Conservation (phyloP, 805 yeast genomes). For the Starmerella floricola region DNA sequence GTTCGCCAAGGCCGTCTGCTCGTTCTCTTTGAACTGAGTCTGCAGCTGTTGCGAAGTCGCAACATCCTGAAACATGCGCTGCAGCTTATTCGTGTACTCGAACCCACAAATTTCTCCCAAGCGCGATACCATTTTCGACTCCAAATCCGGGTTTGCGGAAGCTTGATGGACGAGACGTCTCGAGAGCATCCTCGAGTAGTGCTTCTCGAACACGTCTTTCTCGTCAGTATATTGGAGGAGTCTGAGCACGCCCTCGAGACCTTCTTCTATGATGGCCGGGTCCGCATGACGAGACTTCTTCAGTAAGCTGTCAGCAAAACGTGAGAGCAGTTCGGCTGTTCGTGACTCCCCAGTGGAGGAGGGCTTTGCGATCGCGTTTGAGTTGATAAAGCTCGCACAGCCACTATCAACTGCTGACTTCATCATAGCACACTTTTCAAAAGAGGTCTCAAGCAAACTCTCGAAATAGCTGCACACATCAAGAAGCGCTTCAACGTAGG, state of each 20-base stretch:
- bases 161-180: constrained; percentile 79
- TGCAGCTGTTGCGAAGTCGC: constrained; percentile 69
- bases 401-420: constrained; percentile 83
- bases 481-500: constrained; percentile 66
- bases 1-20: constrained; percentile 25
- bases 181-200: constrained; percentile 80
- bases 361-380: constrained; percentile 59
- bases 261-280: constrained; percentile 49
- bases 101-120: constrained; percentile 79
- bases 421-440: constrained; percentile 62
- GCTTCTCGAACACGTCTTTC: constrained; percentile 88
- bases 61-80: constrained; percentile 93
- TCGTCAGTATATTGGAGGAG: constrained; percentile 81
- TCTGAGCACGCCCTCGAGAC: constrained; percentile 72
- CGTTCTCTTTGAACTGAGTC: constrained; percentile 36
- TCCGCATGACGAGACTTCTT: constrained; percentile 63
- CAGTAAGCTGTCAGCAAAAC: constrained; percentile 72
- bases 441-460: constrained; percentile 51
- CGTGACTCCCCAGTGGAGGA: constrained; percentile 39
- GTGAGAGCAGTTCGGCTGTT: constrained; percentile 86
- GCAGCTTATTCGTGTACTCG: constrained; percentile 86
- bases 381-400: constrained; percentile 71
- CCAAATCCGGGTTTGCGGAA: constrained; percentile 72
- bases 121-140: constrained; percentile 71
- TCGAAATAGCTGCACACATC: constrained; percentile 57